phyloP scores from a whole-genome alignment of 176 grass and related monocot genomes.

The Ampelocalamus luodianensis region DNA sequence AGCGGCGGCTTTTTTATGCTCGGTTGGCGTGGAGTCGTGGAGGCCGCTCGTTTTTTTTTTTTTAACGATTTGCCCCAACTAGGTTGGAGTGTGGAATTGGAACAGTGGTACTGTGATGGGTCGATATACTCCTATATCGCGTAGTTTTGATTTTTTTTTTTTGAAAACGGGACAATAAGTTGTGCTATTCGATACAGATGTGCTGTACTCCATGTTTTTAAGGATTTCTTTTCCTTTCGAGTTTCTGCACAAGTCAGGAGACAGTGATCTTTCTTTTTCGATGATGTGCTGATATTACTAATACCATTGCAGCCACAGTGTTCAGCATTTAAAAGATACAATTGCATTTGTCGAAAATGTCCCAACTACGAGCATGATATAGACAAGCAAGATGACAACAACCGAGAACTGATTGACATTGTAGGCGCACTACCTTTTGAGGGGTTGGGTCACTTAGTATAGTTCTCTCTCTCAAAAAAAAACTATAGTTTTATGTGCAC shows the following conservation, averaged over 20 bases:
- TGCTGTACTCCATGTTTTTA: too few species aligned
- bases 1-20: slow-evolving; percentile 44
- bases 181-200: background rate
- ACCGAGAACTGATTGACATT: too few species aligned
- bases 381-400: background rate
- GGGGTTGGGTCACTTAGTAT: background rate
- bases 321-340: background rate
- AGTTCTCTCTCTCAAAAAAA: background rate
- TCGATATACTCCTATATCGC: background rate
- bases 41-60: slow-evolving; percentile 41
- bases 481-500: background rate
- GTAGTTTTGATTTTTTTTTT: background rate
- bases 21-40: slow-evolving; percentile 20
- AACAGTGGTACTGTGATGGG: background rate
- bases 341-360: background rate
- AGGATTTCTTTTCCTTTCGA: background rate
- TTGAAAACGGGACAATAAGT: too few species aligned
- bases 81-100: slow-evolving; percentile 1
- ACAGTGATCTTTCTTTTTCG: background rate
- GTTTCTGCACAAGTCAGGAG: too few species aligned
- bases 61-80: slow-evolving; percentile 8
- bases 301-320: background rate
- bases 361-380: background rate
- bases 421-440: background rate
- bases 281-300: background rate